These are phyloP conservation scores for Aspergillus aculeatus DNA, from an alignment of 2,329 filamentous ascomycete genomes.

Conservation along the genomic window DNA sequence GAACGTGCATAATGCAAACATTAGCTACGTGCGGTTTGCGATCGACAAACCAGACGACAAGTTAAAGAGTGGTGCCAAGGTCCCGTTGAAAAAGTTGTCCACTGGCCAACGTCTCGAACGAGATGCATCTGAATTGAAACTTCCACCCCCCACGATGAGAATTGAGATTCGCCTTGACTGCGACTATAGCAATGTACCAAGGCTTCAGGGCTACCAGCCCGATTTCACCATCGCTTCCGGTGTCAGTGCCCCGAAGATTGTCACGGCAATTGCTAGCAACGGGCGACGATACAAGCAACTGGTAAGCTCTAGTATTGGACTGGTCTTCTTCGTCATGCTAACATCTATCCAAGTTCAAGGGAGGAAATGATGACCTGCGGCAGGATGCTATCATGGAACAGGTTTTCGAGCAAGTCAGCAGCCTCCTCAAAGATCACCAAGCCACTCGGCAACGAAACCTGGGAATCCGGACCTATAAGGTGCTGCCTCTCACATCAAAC, in stretches of 20 bases:
- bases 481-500: slow-evolving; percentile 78
- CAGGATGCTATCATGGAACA: slow-evolving; percentile 99
- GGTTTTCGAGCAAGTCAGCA: slow-evolving; percentile 94
- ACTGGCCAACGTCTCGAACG: slow-evolving; percentile 64
- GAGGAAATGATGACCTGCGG: slow-evolving; percentile 90
- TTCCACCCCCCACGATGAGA: slow-evolving; percentile 88
- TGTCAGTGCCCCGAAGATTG: slow-evolving; percentile 89
- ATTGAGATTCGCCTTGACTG: slow-evolving; percentile 70
- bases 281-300: slow-evolving; percentile 83
- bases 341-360: slow-evolving; percentile 65
- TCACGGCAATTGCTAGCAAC: slow-evolving; percentile 76
- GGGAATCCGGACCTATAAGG: slow-evolving; percentile 94
- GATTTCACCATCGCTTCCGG: slow-evolving; percentile 84
- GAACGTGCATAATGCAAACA: slow-evolving; percentile 71
- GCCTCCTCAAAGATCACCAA: slow-evolving; percentile 80
- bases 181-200: slow-evolving; percentile 74
- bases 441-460: slow-evolving; percentile 84
- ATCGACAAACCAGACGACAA: slow-evolving; percentile 53
- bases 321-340: slow-evolving; percentile 4
- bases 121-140: slow-evolving; percentile 62
- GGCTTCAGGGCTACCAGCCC: slow-evolving; percentile 69
- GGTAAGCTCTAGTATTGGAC: slow-evolving; percentile 44
- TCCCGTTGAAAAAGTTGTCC: slow-evolving; percentile 62
- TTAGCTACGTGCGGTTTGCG: slow-evolving; percentile 56
- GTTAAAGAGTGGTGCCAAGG: slow-evolving; percentile 66